These are phyloP conservation scores for Oryza meyeriana DNA, from an alignment of 176 grass and related monocot genomes.

Conservation along the genomic window DNA sequence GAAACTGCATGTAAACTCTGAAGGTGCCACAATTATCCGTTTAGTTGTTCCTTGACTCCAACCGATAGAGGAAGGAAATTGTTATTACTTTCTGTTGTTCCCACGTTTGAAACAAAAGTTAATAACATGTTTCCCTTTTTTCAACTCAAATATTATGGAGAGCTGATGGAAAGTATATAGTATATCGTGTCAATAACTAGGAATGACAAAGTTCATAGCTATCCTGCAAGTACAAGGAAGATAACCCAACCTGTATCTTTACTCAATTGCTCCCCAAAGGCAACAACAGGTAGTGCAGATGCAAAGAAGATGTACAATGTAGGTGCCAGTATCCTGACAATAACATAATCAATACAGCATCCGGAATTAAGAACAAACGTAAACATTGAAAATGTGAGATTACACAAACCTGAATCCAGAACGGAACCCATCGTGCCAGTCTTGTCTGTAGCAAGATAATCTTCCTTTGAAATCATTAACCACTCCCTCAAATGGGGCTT, in stretches of 20 bases:
- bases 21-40: not conserved
- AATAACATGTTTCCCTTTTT: not conserved
- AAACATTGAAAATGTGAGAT: not conserved
- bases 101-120: not conserved
- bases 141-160: not conserved
- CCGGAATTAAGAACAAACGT: not conserved
- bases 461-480: conserved; percentile 76
- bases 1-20: not conserved
- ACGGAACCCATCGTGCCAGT: conserved; percentile 55
- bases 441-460: conserved; percentile 70
- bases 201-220: not conserved
- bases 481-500: conserved; percentile 51
- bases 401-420: conserved; percentile 60
- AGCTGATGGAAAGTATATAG: not conserved
- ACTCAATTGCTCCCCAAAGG: conserved; percentile 84
- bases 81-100: not conserved
- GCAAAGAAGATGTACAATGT: conserved; percentile 83
- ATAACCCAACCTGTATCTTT: conserved; percentile 53
- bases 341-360: conserved; percentile 9
- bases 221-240: not conserved
- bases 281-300: conserved; percentile 74
- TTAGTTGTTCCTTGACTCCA: not conserved
- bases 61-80: not conserved
- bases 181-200: not conserved
- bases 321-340: conserved; percentile 79